These are phyloP conservation scores for Westerdykella aurantiaca DNA, from an alignment of 2,329 filamentous ascomycete genomes.

Conservation along the genomic window DNA sequence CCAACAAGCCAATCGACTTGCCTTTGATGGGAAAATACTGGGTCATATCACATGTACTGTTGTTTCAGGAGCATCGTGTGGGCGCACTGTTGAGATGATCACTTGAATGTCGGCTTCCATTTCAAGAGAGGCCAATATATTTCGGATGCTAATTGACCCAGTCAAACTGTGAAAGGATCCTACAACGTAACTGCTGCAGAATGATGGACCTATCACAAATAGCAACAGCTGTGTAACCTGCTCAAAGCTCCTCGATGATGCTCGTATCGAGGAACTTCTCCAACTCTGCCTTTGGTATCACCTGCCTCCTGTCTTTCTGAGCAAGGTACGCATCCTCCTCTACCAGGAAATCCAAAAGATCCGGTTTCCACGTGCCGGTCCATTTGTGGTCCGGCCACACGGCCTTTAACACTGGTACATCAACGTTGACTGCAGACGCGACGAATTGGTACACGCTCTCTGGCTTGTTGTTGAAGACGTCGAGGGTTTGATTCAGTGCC, in stretches of 20 bases:
- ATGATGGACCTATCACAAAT: too few relatives aligned
- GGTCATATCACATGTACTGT: too few relatives aligned
- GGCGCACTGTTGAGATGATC: too few relatives aligned
- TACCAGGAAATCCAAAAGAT: conserved; percentile 17
- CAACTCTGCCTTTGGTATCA: conserved; percentile 10
- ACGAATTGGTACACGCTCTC: conserved; percentile 15
- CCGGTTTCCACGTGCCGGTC: conserved; percentile 13
- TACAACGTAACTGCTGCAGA: too few relatives aligned
- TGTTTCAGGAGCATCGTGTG: too few relatives aligned
- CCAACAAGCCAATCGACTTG: too few relatives aligned
- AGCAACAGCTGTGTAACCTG: neutral
- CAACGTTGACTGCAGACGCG: conserved; percentile 11
- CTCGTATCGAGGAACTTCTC: conserved; percentile 17
- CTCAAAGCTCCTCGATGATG: conserved; percentile 15
- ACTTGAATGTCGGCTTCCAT: too few relatives aligned
- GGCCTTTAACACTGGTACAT: conserved; percentile 15
- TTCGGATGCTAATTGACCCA: too few relatives aligned
- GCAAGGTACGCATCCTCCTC: conserved; percentile 23
- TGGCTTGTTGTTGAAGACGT: conserved; percentile 13
- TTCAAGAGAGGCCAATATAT: too few relatives aligned
- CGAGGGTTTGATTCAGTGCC: conserved; percentile 17
- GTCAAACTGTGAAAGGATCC: too few relatives aligned
- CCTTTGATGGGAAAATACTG: too few relatives aligned
- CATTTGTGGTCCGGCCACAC: conserved; percentile 23
- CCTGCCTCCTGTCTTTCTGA: conserved; percentile 11